A percentile compares a stretch with the other conserved stretches of the same genome.
phyloP scores from a whole-genome alignment of 2,329 filamentous ascomycete species.

The Graphilbum fragrans region DNA sequence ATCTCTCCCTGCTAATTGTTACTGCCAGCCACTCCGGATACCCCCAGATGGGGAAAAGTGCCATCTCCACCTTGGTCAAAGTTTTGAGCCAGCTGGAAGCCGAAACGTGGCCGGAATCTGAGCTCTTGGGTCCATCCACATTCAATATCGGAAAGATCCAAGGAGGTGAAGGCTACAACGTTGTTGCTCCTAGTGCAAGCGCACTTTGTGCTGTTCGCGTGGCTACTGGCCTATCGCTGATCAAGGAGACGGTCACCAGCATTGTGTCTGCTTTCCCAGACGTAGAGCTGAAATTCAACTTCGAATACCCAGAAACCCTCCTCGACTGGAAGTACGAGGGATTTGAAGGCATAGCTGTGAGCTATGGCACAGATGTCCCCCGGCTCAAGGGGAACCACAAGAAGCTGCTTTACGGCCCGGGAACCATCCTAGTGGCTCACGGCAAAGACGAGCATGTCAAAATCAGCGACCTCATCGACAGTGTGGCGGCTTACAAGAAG shows the following conservation, averaged over 20 bases:
- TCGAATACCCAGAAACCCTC: neutral
- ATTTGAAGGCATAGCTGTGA: neutral
- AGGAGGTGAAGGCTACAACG: neutral
- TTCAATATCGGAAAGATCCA: neutral
- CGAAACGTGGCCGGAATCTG: neutral
- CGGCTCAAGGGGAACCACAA: neutral
- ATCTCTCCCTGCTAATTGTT: neutral
- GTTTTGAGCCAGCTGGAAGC: neutral
- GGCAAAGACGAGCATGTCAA: neutral
- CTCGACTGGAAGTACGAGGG: neutral
- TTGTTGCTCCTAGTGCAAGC: neutral
- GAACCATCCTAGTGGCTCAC: slow-evolving; percentile 1
- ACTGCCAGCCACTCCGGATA: neutral
- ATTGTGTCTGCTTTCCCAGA: neutral
- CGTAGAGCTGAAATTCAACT: neutral
- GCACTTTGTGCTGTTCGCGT: neutral
- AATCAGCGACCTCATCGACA: neutral
- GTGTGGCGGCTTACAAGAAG: neutral
- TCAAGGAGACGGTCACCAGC: neutral
- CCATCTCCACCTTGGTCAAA: neutral
- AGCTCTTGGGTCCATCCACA: neutral
- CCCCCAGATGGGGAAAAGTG: neutral
- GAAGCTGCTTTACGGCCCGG: neutral
- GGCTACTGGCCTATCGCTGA: neutral
- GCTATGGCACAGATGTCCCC: neutral